Evolutionary conservation across 495 filamentous ascomycete species (phyloP).

Genomic region (Penicillium turbatum): DNA sequence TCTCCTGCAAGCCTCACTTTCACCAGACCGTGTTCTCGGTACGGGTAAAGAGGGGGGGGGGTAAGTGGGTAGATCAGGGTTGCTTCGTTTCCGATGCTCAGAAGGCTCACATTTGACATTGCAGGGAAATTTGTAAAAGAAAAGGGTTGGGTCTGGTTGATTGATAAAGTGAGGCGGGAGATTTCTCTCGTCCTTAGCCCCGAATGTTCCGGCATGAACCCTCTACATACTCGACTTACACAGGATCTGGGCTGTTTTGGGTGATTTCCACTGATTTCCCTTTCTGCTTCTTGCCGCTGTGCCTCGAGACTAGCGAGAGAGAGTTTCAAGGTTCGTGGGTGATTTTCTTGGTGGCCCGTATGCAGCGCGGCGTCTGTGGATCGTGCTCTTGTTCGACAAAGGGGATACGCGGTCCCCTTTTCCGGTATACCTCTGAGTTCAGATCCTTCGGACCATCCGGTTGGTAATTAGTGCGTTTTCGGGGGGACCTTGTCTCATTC

Average conservation of each 20-base stretch:
- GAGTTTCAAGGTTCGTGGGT: constrained; percentile 5
- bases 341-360: constrained; percentile 10
- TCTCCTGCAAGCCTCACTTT: constrained; percentile 27
- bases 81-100: neutral
- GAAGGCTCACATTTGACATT: constrained; percentile 3
- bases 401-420: constrained; percentile 6
- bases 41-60: neutral
- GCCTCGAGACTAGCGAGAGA: neutral
- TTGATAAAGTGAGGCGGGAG: constrained; percentile 42
- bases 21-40: constrained; percentile 4
- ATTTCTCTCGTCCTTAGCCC: constrained; percentile 8
- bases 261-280: neutral
- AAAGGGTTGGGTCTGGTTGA: constrained; percentile 38
- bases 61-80: neutral
- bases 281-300: neutral
- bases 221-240: constrained; percentile 9
- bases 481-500: constrained; percentile 13
- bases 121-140: neutral
- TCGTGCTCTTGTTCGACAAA: constrained; percentile 3
- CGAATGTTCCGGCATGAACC: constrained; percentile 22
- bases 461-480: neutral
- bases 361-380: constrained; percentile 8
- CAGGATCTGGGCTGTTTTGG: constrained; percentile 1
- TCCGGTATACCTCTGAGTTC: constrained; percentile 8
- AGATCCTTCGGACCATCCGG: constrained; percentile 8